Evolutionary conservation across 2,329 filamentous ascomycete genomes (phyloP), one percentile per base, ranked within the genome.

Genomic region (Penicillium sp.): DNA sequence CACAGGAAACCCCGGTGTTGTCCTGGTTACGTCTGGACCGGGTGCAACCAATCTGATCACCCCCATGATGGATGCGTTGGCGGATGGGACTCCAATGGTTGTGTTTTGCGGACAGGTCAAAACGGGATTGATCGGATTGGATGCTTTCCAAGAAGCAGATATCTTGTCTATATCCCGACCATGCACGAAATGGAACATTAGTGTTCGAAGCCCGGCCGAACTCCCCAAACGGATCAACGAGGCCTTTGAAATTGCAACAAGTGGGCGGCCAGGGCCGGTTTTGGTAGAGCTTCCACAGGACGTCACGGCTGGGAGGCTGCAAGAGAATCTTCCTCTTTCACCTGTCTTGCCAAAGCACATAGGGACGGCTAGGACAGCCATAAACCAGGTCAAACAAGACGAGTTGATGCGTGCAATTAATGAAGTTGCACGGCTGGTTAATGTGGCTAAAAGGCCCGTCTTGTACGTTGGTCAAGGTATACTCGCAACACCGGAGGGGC

Each of bases 111-210:
- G 94, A 22, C 93, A 97, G 85, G 94, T 97, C 59, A 84, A 87
- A 10, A 97, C 93, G 19, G 87, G 84, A 24, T 89, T 91, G 54
- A 96, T 97, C 77, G 94, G 93, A 56, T 94, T 89, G 60, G 93
- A 97, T 76, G 92, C 92, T 56, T 97, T 97, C 84, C 94, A 98
- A 77, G 93, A 97, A 80, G 92, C 92, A 49, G 93, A 98, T 74
- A 88, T 95, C 38, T 83, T 97, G 60, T 93, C 92, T 65, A 96
- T 98, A 75, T 94, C 92, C 26, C 86, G 92, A 72, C 87, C 92
- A 10, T 97, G 93, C 84, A 97, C 93, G 67, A 97, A 97, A 82
- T 98, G 94, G 94, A 97, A 97, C 72, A 91, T 95, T 62, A 94
- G 96, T 91, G 91, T 97, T 44, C 95, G 93, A 84, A 92, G 89